phyloP scores from a whole-genome alignment of 108 stramenopile species.

The Licmophora abbreviata region DNA sequence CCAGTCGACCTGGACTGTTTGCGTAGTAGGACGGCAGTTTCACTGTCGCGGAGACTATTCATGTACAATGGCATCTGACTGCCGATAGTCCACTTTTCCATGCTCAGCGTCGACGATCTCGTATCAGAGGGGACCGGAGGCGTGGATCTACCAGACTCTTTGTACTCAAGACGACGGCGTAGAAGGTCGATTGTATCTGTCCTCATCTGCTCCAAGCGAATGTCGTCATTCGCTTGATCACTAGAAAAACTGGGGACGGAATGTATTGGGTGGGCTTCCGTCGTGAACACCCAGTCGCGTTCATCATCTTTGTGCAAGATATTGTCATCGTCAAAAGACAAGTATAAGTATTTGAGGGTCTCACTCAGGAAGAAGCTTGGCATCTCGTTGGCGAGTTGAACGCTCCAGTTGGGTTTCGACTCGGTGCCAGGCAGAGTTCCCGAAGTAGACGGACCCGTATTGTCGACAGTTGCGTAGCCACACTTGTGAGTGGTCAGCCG shows the following conservation, averaged over 20 bases:
- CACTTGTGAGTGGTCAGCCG: constrained; percentile 28
- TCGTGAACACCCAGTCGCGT: constrained; percentile 87
- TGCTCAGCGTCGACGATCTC: too few relatives aligned
- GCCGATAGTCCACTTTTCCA: constrained; percentile 12
- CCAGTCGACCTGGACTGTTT: too few relatives aligned
- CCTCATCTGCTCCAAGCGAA: constrained; percentile 1
- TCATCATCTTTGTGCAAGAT: constrained; percentile 54
- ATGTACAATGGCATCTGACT: constrained; percentile 1
- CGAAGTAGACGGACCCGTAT: constrained; percentile 38
- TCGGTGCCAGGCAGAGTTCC: constrained; percentile 19
- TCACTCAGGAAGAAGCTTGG: constrained; percentile 94
- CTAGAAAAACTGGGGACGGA: constrained; percentile 13
- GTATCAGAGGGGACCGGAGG: too few relatives aligned
- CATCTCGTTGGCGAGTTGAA: constrained; percentile 81
- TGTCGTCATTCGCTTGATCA: background rate
- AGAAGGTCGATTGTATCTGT: constrained; percentile 14
- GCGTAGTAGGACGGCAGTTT: background rate
- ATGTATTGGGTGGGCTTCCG: constrained; percentile 94
- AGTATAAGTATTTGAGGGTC: constrained; percentile 94
- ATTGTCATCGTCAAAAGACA: constrained; percentile 85
- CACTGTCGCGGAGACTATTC: background rate
- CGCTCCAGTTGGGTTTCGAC: constrained; percentile 9
- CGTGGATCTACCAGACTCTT: background rate
- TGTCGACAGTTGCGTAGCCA: constrained; percentile 55
- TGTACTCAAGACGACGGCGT: constrained; percentile 9